These are phyloP conservation scores for Aspergillus novoparasiticus DNA, from an alignment of 2,329 filamentous ascomycete species.

Conservation along the genomic window DNA sequence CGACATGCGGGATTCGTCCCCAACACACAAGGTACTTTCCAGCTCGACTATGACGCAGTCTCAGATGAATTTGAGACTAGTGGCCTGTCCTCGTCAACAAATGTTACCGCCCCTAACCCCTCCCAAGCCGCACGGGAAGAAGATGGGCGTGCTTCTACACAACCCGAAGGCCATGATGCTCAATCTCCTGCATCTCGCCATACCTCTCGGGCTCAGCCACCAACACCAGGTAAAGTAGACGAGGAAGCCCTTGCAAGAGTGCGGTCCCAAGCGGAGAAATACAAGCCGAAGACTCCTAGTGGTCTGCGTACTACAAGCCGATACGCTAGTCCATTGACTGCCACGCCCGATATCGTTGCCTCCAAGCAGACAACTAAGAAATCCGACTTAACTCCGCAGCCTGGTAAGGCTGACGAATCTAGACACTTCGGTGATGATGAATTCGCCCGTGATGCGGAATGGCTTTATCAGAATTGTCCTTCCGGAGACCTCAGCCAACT, in stretches of 20 bases:
- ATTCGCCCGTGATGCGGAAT: conserved; percentile 29
- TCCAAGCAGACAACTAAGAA: conserved; percentile 1
- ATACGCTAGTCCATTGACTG: conserved; percentile 27
- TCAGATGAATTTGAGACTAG: conserved; percentile 27
- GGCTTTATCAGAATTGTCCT: conserved; percentile 30
- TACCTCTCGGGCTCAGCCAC: conserved; percentile 17
- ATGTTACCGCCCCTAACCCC: conserved; percentile 7
- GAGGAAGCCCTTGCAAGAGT: conserved; percentile 37
- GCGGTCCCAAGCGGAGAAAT: conserved; percentile 42
- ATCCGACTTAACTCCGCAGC: neutral
- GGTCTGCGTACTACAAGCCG: conserved; percentile 41
- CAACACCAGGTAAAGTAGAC: conserved; percentile 26
- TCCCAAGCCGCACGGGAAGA: neutral
- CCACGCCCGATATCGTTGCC: conserved; percentile 18
- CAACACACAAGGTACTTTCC: conserved; percentile 30
- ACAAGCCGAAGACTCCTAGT: conserved; percentile 48
- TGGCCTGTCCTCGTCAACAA: conserved; percentile 16
- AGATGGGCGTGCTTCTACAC: conserved; percentile 10
- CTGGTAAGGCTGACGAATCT: neutral
- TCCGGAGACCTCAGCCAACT: conserved; percentile 27
- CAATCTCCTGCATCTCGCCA: conserved; percentile 17
- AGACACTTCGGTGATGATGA: conserved; percentile 27
- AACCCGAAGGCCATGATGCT: conserved; percentile 9
- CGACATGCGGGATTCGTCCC: conserved; percentile 25
- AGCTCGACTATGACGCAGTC: conserved; percentile 34